phyloP scores from a whole-genome alignment of 495 filamentous ascomycete genomes.

The Hyaloscypha variabilis region DNA sequence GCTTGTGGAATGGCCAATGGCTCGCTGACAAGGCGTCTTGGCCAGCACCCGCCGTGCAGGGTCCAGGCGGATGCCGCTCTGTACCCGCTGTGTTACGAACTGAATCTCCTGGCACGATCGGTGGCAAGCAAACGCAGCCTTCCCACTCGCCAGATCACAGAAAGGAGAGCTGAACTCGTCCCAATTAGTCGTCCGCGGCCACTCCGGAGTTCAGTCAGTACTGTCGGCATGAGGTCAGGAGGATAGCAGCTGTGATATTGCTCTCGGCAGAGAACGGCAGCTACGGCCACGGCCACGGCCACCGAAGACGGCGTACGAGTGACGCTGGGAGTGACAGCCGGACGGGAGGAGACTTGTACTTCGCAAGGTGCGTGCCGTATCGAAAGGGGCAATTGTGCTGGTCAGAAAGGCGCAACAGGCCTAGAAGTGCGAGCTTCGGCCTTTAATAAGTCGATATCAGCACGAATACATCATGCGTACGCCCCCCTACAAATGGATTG shows the following conservation, averaged over 20 bases:
- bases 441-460: not conserved
- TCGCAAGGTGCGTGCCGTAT: not conserved
- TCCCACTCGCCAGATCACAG: conserved; percentile 17
- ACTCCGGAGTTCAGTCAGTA: not conserved
- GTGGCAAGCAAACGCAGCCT: conserved; percentile 25
- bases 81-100: conserved; percentile 10
- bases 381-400: not conserved
- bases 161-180: not conserved
- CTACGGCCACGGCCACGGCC: not conserved
- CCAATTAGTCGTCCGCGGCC: conserved; percentile 1
- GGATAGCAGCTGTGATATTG: not conserved
- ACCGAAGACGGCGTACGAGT: not conserved
- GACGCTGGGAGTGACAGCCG: not conserved
- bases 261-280: not conserved
- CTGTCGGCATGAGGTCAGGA: not conserved
- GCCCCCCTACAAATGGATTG: not conserved
- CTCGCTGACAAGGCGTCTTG: conserved; percentile 10
- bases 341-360: not conserved
- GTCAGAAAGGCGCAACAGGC: not conserved
- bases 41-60: conserved; percentile 20
- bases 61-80: conserved; percentile 16
- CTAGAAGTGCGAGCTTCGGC: not conserved
- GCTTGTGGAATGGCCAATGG: conserved; percentile 19
- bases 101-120: not conserved
- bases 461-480: not conserved